Conservation (phyloP, 2,329 filamentous ascomycete genomes). For the Fusarium sp. region DNA sequence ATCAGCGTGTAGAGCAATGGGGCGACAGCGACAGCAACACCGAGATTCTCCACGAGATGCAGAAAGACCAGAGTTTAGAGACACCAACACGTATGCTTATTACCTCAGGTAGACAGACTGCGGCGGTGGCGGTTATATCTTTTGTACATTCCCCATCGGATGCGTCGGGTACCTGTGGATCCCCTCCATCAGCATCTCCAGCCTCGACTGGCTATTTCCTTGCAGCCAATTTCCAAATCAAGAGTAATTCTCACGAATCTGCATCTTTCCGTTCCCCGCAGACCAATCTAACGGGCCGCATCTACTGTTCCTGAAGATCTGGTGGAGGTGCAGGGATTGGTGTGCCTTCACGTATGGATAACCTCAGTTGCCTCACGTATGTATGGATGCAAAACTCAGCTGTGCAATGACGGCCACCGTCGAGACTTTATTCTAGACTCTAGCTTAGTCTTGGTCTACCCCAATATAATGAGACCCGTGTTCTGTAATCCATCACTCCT, state of each 20-base stretch:
- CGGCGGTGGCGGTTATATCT: constrained; percentile 4
- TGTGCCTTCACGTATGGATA: background rate
- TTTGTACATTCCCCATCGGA: constrained; percentile 26
- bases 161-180: constrained; percentile 34
- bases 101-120: background rate
- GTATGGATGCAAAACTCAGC: no score
- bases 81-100: background rate
- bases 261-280: constrained; percentile 29
- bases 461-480: constrained; percentile 17
- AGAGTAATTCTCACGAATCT: constrained; percentile 13
- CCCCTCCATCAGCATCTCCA: constrained; percentile 26
- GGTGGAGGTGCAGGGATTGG: constrained; percentile 2
- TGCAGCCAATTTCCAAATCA: constrained; percentile 26
- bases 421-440: constrained; percentile 33
- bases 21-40: background rate
- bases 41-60: constrained; percentile 1
- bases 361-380: no score
- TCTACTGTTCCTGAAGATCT: constrained; percentile 35
- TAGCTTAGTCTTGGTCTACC: constrained; percentile 4
- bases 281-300: constrained; percentile 16
- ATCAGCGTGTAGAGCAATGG: background rate
- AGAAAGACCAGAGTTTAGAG: background rate
- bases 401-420: background rate
- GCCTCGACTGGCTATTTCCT: constrained; percentile 10
- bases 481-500: constrained; percentile 42